Percentiles rank a stretch among this genome's conserved stretches.
Evolutionary conservation across 805 yeast genomes (phyloP).

Genomic region (Wickerhamiella sorbophila): DNA sequence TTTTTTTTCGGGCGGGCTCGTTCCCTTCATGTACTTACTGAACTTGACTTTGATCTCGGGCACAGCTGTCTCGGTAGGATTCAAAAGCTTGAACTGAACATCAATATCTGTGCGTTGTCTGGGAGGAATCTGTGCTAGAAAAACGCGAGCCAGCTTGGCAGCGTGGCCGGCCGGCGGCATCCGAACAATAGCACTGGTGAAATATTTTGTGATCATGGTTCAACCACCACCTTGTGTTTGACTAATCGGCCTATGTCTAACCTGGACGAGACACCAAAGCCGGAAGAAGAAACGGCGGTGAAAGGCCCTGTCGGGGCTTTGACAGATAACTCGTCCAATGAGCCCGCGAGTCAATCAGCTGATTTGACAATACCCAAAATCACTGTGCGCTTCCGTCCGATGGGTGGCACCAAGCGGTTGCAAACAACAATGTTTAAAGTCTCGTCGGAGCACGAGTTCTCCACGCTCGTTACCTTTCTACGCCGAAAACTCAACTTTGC

Average conservation of each 20-base stretch:
- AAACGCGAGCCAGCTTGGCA: conserved; percentile 68
- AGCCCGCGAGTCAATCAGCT: background rate
- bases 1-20: too few species aligned
- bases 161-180: conserved; percentile 27
- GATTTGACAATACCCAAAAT: conserved; percentile 8
- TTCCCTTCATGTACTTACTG: conserved; percentile 25
- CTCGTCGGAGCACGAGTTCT: conserved; percentile 31
- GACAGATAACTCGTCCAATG: too few species aligned
- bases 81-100: conserved; percentile 52
- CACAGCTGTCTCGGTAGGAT: conserved; percentile 28
- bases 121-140: conserved; percentile 71
- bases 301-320: too few species aligned
- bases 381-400: conserved; percentile 36
- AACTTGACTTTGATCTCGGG: conserved; percentile 65
- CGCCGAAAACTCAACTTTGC: conserved; percentile 25
- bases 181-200: conserved; percentile 57
- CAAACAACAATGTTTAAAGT: conserved; percentile 35
- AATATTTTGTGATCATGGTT: conserved; percentile 89
- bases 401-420: conserved; percentile 39
- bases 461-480: conserved; percentile 33
- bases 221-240: too few species aligned
- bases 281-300: too few species aligned
- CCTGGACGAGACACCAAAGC: too few species aligned
- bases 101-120: conserved; percentile 44
- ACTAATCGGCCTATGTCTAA: background rate